Base-by-base conservation (phyloP, 2,329 filamentous ascomycete genomes). In the Pestalotiopsis sp. region DNA sequence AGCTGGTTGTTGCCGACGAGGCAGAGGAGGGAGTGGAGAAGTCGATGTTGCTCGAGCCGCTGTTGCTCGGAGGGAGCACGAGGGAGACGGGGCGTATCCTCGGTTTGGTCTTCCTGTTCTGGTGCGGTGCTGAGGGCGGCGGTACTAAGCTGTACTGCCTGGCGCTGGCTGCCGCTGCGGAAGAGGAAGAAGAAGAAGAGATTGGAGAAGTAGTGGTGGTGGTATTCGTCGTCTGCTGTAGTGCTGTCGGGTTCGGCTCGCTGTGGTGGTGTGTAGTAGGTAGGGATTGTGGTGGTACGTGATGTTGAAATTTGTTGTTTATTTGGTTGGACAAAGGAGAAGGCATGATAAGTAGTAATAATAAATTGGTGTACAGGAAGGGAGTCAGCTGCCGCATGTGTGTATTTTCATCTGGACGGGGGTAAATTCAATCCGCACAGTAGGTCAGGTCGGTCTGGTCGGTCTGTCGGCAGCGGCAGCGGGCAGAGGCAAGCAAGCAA, bases 1-100 rank as follows among this genome's bases (percentile, higher is more conserved):
- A 79, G 72, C 77, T 79, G 67, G 77, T 79, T 60, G 75, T 78
- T 4, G 75, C 75, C 61, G 77, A 79, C 3, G 77, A 77, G 20
- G 76, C 76, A 25, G 77, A 78, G 6, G 76, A 75, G 23, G 76
- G 76, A 59, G 73, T 76, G 64, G 75, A 77, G 31, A 70, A 70
- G 64, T 79, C 77, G 71, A 71, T 60, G 56, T 69, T 74, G 5
- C 71, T 58, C 25, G 59, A 69, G 70, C 72, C 61, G 71, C 70
- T 70, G 64, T 60, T 41, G n/a, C 17, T n/a, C n/a, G 59, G 7
- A 68, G 61, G 56, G 7, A 72, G 68, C 64, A 75, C 72, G 67
- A 65, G 73, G 64, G 67, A 74, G 69, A 73, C 70, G 45, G 70
- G 68, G 57, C 73, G 70, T 25, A 68, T 72, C 31, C 66, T n/a